Evolutionary conservation across 352 stramenopile genomes (phyloP), one percentile per base, ranked within the genome.

Genomic region (Aphanomyces astaci): DNA sequence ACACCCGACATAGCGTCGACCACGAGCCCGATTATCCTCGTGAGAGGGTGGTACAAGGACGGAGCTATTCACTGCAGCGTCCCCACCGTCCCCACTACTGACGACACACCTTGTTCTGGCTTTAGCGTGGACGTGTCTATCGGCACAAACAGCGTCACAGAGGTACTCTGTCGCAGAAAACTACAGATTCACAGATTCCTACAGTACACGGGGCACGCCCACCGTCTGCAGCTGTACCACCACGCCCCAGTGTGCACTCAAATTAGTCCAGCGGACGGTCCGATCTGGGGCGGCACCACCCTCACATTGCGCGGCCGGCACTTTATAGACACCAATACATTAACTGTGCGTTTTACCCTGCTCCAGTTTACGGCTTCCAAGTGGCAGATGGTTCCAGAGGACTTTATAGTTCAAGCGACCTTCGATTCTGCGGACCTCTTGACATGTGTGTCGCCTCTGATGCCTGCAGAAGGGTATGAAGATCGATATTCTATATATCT

Each of bases 251-350:
- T 30, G 0, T 71, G 90, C 19, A 55, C 57, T 0, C 52, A 72
- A 1, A 65, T 94, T 0, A 64, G 82, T 0, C 86, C 86, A 0
- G 84, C 85, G 72, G 87, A 91, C 63, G 86, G 86, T 0, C 82
- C 86, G 13, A 79, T 94, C 17, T 94, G 89, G 51, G 86, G 86
- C 11, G 82, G 82, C 1, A 86, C 85, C 54, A 43, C 71, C 0
- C 65, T 94, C 22, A 74, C 82, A 11, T 73, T 94, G 17, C 79
- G 88, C 45, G 86, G 86, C 11, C 69, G 63, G 11, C 76, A 75
- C 3, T 91, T 92, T 33, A 73, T 90, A 48, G 74, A 92, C 46
- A 90, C 85, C 3, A 75, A 73, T 0, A 75, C 74, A 43, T 81
- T 93, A 43, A 59, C 75, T 11, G 74, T 84, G n/a, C 81, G 84